Evolutionary conservation across 805 yeast genomes (phyloP).

Genomic region (Candida nonsorbophila): DNA sequence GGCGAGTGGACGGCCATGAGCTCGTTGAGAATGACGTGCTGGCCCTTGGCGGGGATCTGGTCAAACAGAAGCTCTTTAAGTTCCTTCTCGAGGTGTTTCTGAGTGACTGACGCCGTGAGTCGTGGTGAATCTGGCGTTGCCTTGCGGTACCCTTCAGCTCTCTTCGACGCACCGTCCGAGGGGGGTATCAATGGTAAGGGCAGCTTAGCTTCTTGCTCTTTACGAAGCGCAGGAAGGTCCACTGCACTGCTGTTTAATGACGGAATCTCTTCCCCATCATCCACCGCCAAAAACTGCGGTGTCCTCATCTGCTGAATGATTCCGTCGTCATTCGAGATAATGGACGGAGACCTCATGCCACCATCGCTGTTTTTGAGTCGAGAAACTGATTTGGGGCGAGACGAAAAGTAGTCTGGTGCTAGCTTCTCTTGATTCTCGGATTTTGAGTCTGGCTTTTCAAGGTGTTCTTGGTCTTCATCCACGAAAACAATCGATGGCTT

Average conservation of each 20-base stretch:
- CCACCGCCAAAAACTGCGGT: conserved; percentile 26
- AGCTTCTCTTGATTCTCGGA: background rate
- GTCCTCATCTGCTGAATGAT: conserved; percentile 29
- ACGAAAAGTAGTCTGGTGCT: no score
- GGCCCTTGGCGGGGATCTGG: conserved; percentile 88
- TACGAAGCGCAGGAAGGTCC: conserved; percentile 5
- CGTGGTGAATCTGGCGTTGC: background rate
- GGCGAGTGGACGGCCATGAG: conserved; percentile 65
- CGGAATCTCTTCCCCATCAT: conserved; percentile 13
- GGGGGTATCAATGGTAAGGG: background rate
- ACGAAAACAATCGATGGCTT: conserved; percentile 61
- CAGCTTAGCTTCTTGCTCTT: conserved; percentile 1
- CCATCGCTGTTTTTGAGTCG: conserved; percentile 3
- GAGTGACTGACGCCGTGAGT: conserved; percentile 13
- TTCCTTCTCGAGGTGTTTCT: conserved; percentile 33
- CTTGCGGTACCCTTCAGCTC: background rate
- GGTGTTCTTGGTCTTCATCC: conserved; percentile 37
- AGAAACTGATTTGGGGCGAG: conserved; percentile 5
- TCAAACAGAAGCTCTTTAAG: conserved; percentile 52
- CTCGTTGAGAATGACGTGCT: conserved; percentile 83
- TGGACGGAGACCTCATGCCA: conserved; percentile 23
- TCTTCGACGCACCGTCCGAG: conserved; percentile 1
- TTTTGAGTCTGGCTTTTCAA: background rate
- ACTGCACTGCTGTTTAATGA: conserved; percentile 9
- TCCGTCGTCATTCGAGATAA: conserved; percentile 31